Conservation (phyloP, 1,139 yeast species). For the Lodderomyces parapsilosis region DNA sequence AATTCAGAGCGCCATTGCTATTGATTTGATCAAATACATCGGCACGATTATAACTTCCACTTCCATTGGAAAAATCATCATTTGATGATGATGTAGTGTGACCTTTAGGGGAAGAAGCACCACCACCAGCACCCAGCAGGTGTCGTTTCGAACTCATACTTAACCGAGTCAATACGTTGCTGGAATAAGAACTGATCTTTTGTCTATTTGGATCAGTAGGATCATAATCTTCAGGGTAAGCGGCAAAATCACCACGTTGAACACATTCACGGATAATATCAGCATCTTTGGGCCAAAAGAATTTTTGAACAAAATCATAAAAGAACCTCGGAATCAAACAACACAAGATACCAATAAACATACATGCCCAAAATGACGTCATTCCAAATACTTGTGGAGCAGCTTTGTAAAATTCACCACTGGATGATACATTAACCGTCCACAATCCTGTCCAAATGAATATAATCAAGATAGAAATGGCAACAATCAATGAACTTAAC, state of each 20-base stretch:
- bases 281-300: constrained; percentile 72
- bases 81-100: neutral
- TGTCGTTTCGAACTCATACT: constrained; percentile 13
- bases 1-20: neutral
- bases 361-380: constrained; percentile 78
- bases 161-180: constrained; percentile 21
- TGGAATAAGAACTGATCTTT: constrained; percentile 34
- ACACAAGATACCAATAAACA: constrained; percentile 65
- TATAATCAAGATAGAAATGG: constrained; percentile 63
- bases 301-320: constrained; percentile 59
- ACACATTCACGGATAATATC: constrained; percentile 85
- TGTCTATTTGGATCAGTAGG: constrained; percentile 58
- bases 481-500: constrained; percentile 63
- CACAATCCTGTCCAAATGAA: constrained; percentile 92
- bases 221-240: constrained; percentile 58
- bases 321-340: constrained; percentile 79
- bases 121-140: neutral
- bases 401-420: constrained; percentile 74
- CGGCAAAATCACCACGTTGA: constrained; percentile 56
- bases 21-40: constrained; percentile 6
- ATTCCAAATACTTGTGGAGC: constrained; percentile 75
- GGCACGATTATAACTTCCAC: constrained; percentile 3
- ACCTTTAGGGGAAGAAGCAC: neutral
- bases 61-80: neutral
- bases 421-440: constrained; percentile 54